Percentiles rank a stretch among this genome's conserved stretches.
phyloP scores from a whole-genome alignment of 2,329 filamentous ascomycete genomes.

The Cladosporium austrohemisphaericum region DNA sequence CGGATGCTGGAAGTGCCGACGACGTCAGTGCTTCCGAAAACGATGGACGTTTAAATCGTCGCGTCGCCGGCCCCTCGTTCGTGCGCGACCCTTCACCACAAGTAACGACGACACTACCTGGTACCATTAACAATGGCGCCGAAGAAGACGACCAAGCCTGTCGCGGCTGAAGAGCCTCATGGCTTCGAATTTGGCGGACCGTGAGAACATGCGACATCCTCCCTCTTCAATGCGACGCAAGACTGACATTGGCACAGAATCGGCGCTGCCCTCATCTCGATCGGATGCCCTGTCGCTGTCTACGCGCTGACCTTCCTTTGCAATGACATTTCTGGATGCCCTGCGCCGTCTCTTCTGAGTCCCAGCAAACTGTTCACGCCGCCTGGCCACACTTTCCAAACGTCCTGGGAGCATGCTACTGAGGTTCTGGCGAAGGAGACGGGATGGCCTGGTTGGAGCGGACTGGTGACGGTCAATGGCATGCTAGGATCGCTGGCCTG shows the following conservation, averaged over 20 bases:
- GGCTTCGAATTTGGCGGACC: conserved; percentile 47
- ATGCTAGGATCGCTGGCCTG: conserved; percentile 71
- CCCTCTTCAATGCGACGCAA: conserved; percentile 8
- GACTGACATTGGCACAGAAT: conserved; percentile 49
- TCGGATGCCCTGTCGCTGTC: conserved; percentile 73
- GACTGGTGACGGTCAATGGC: conserved; percentile 66
- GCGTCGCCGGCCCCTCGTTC: no score
- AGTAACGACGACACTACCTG: no score
- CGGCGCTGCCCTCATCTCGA: conserved; percentile 72
- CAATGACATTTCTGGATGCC: conserved; percentile 90
- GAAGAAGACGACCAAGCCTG: conserved; percentile 11
- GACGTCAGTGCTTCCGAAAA: no score
- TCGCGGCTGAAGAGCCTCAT: conserved; percentile 14
- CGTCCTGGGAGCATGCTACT: conserved; percentile 46
- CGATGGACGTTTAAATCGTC: no score
- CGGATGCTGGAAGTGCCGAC: no score
- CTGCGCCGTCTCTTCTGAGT: conserved; percentile 72
- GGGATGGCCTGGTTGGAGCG: conserved; percentile 75
- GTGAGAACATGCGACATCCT: conserved; percentile 33
- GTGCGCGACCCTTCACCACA: no score
- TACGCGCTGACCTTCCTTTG: conserved; percentile 80
- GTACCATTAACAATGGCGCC: conserved; percentile 1
- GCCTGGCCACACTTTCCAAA: conserved; percentile 27
- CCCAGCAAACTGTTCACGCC: conserved; percentile 59
- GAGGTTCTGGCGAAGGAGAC: conserved; percentile 73